Evolutionary conservation across 1,139 yeast genomes (phyloP), one percentile per base, ranked within the genome.

Genomic region (Diutina ranongensis): DNA sequence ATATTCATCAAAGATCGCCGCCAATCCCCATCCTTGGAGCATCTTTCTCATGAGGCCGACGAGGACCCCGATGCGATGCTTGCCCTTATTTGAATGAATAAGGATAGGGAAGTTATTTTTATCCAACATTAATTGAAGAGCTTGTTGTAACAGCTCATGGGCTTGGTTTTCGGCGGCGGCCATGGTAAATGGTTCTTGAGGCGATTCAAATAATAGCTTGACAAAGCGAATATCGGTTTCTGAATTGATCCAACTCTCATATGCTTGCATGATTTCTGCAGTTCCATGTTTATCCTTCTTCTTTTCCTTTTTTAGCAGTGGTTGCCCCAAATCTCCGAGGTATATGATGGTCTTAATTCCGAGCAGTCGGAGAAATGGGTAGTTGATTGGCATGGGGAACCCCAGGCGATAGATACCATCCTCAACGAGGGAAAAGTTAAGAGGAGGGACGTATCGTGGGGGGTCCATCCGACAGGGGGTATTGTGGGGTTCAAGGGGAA

Each of bases 1-100:
- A 61, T 92, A 92, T 59, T 92, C 98, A 59, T 88, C 96, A 61
- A 87, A 92, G 3, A 87, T 83, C 1, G 96, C 95, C 46, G 95
- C 83, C 56, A 86, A 70, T 50, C 94, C 79, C 98, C 98, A 89
- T 1, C 95, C 94, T 61, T 88, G 96, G 40, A 88, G 67, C 49
- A 83, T 61, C 57, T 85, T 86, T 45, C 98, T 67, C 76, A 89
- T 80, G 22, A 86, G 72, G 0, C 97, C 98, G 16, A 88, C 94
- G 42, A 88, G 68, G 1, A 92, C 88, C 0, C 97, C 97, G 1
- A 87, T 89, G 45, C 98, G 65, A 59, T 92, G 98, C 60, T 92
- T 89, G 8, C 98, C 97, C 63, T 92, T 92, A 60, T 89, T 87
- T 3, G 96, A 86, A 60, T 92, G 97, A 15, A 92, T 76, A 49